These are phyloP conservation scores for Candida frijolesensis DNA, from an alignment of 1,139 yeast species.

Conservation along the genomic window DNA sequence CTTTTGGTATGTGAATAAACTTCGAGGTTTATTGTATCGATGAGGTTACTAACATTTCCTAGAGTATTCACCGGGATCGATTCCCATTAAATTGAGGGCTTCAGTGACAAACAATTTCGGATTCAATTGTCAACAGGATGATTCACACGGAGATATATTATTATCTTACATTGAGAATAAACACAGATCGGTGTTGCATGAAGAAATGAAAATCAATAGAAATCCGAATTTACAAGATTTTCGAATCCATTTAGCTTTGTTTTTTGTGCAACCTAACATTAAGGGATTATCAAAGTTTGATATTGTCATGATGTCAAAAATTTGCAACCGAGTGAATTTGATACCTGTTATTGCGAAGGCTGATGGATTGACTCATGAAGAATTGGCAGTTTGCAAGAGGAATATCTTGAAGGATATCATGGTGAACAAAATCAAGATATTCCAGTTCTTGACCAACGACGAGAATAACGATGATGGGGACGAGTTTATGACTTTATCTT, in stretches of 20 bases:
- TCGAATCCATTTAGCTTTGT: constrained; percentile 64
- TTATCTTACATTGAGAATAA: constrained; percentile 50
- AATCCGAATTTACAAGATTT: constrained; percentile 56
- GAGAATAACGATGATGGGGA: constrained; percentile 6
- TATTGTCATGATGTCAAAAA: constrained; percentile 49
- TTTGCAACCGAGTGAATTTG: constrained; percentile 55
- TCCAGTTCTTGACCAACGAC: constrained; percentile 38
- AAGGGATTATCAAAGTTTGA: constrained; percentile 49
- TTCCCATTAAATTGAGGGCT: constrained; percentile 29
- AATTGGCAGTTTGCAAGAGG: constrained; percentile 44
- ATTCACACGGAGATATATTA: constrained; percentile 2
- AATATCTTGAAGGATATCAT: constrained; percentile 47
- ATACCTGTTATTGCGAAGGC: constrained; percentile 48
- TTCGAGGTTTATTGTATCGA: neutral
- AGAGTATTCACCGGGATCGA: constrained; percentile 13
- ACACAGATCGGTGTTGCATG: constrained; percentile 55
- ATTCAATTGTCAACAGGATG: constrained; percentile 30
- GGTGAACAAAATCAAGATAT: constrained; percentile 47
- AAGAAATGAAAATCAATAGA: constrained; percentile 63
- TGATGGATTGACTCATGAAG: constrained; percentile 55
- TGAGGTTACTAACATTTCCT: neutral
- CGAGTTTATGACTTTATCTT: constrained; percentile 7
- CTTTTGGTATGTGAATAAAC: constrained; percentile 16
- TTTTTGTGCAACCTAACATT: constrained; percentile 60
- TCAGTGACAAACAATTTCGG: constrained; percentile 32